A percentile compares a stretch with the other conserved stretches of the same genome.
phyloP scores from a whole-genome alignment of 1,284 basidiomycete species.

The Phylloboletellus chloephorus region DNA sequence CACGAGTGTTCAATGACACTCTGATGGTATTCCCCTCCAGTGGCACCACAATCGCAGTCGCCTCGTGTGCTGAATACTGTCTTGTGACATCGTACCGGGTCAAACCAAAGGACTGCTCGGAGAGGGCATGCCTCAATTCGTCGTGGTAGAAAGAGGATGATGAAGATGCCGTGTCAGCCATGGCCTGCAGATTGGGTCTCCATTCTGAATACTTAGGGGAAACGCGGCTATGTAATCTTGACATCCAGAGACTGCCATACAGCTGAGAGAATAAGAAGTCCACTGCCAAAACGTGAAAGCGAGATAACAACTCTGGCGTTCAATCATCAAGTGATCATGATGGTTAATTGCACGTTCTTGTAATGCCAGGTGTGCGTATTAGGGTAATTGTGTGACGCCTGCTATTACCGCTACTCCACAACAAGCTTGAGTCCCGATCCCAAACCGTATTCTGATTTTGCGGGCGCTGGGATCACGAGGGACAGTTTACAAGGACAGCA shows the following conservation, averaged over 20 bases:
- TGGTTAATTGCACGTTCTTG: constrained; percentile 15
- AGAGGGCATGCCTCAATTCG: constrained; percentile 51
- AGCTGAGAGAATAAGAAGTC: constrained; percentile 5
- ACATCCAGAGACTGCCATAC: constrained; percentile 22
- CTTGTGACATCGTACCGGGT: constrained; percentile 38
- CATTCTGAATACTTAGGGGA: constrained; percentile 15
- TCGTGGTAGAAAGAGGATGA: constrained; percentile 40
- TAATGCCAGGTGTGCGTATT: constrained; percentile 10
- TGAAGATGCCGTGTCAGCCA: constrained; percentile 20
- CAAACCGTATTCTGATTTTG: constrained; percentile 17
- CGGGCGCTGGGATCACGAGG: constrained; percentile 17
- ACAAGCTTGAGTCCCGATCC: constrained; percentile 13
- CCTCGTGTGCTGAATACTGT: constrained; percentile 39
- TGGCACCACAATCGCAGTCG: constrained; percentile 48
- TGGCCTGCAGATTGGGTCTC: constrained; percentile 8
- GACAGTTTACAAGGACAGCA: constrained; percentile 10
- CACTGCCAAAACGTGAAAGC: constrained; percentile 11
- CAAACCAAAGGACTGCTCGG: constrained; percentile 58
- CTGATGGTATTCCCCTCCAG: constrained; percentile 48
- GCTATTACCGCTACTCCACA: constrained; percentile 20
- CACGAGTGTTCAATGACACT: constrained; percentile 47
- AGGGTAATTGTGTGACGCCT: constrained; percentile 11
- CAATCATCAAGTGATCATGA: constrained; percentile 19
- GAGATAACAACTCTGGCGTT: constrained; percentile 15
- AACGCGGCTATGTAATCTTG: constrained; percentile 30